A percentile compares a stretch with the other conserved stretches of the same genome.
Evolutionary conservation across 352 stramenopile species (phyloP).

Genomic region (Aphanomyces invadans): DNA sequence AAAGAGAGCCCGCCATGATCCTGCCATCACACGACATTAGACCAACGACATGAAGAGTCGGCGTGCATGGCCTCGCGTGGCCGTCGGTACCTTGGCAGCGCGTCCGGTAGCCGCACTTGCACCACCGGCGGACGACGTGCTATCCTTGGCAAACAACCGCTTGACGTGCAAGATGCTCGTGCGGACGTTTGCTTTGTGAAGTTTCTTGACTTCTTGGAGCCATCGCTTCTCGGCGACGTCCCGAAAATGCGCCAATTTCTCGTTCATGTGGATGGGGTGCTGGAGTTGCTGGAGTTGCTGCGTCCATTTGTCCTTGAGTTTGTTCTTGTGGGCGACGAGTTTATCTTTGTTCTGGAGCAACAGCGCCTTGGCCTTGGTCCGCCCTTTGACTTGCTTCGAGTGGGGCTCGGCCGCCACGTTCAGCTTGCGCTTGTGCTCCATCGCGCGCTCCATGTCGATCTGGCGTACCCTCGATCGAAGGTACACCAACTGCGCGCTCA

Average conservation of each 20-base stretch:
- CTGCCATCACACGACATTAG: background rate
- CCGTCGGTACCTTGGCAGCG: background rate
- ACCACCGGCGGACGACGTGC: background rate
- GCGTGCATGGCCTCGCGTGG: background rate
- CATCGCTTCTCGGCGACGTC: conserved; percentile 13
- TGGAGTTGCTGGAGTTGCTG: conserved; percentile 20
- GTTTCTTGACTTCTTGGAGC: background rate
- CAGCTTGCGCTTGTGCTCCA: conserved; percentile 19
- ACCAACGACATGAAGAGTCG: background rate
- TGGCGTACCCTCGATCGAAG: conserved; percentile 2
- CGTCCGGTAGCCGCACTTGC: background rate
- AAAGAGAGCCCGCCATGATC: background rate
- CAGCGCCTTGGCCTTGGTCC: conserved; percentile 9
- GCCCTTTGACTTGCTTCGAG: background rate
- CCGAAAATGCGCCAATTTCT: conserved; percentile 8
- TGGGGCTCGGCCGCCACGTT: background rate
- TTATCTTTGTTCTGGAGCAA: conserved; percentile 23
- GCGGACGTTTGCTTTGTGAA: conserved; percentile 1
- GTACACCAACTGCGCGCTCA: conserved; percentile 14
- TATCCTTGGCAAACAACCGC: conserved; percentile 18
- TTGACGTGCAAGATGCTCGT: conserved; percentile 18
- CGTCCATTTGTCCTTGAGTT: conserved; percentile 22
- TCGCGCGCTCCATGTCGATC: conserved; percentile 19
- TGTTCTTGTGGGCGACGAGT: conserved; percentile 20
- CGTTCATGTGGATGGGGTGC: conserved; percentile 17